A percentile compares a stretch with the other conserved stretches of the same genome.
These are phyloP conservation scores for Leucogyrophana mollusca DNA, from an alignment of 768 basidiomycete genomes.

Conservation along the genomic window DNA sequence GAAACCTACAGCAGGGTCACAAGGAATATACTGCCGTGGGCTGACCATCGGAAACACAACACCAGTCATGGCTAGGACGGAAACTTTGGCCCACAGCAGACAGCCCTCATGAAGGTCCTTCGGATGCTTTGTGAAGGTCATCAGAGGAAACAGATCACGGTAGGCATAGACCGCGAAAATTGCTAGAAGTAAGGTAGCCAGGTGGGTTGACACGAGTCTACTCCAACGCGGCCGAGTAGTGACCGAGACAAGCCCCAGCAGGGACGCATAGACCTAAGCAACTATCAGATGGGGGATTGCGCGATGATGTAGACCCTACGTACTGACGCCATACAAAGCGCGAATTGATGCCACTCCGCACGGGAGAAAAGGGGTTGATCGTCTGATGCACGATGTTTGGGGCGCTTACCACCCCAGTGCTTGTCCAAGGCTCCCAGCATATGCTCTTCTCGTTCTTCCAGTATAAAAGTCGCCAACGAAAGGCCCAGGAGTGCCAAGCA, in stretches of 20 bases:
- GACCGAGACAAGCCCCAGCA: slow-evolving; percentile 39
- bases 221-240: slow-evolving; percentile 30
- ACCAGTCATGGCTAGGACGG: slow-evolving; percentile 41
- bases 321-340: slow-evolving; percentile 12
- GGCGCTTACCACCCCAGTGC: background rate
- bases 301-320: background rate
- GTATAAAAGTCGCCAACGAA: slow-evolving; percentile 8
- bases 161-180: slow-evolving; percentile 50
- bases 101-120: slow-evolving; percentile 46
- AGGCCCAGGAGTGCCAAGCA: slow-evolving; percentile 21
- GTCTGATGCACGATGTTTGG: too few relatives aligned
- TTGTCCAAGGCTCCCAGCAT: background rate
- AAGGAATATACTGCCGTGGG: slow-evolving; percentile 57
- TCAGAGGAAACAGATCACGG: slow-evolving; percentile 58
- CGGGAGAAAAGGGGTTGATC: background rate
- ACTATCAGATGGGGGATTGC: background rate
- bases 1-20: slow-evolving; percentile 38
- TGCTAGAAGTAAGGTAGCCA: slow-evolving; percentile 45
- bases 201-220: slow-evolving; percentile 34
- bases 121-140: slow-evolving; percentile 49
- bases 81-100: slow-evolving; percentile 54
- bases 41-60: slow-evolving; percentile 52
- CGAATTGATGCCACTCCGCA: slow-evolving; percentile 9
- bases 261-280: slow-evolving; percentile 38
- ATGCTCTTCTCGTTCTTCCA: slow-evolving; percentile 2